Evolutionary conservation across 2,329 filamentous ascomycete genomes (phyloP).

Genomic region (Neocucurbitaria cava): DNA sequence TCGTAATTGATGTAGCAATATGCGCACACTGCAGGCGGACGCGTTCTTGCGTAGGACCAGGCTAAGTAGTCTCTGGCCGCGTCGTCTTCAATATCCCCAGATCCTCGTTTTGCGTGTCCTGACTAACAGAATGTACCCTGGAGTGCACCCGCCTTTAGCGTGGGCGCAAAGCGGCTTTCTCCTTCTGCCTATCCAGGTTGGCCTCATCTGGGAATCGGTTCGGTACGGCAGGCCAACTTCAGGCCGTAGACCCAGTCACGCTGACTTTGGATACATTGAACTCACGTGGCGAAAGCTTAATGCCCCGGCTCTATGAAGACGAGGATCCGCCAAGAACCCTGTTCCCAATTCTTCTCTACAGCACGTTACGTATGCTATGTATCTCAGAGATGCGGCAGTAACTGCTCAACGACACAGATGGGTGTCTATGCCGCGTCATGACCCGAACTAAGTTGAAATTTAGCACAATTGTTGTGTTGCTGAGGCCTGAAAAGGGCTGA

Average conservation of each 20-base stretch:
- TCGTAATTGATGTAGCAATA: slow-evolving; percentile 29
- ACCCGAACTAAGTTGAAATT: slow-evolving; percentile 11
- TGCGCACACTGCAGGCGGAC: slow-evolving; percentile 22
- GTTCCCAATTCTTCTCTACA: slow-evolving; percentile 15
- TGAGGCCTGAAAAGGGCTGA: slow-evolving; percentile 24
- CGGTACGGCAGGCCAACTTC: slow-evolving; percentile 8
- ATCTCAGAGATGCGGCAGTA: slow-evolving; percentile 23
- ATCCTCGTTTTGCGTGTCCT: slow-evolving; percentile 4
- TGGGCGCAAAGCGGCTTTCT: slow-evolving; percentile 4
- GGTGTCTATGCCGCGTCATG: slow-evolving; percentile 27
- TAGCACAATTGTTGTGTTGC: slow-evolving; percentile 1
- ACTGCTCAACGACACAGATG: slow-evolving; percentile 5
- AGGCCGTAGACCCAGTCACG: slow-evolving; percentile 11
- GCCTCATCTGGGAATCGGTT: slow-evolving; percentile 13
- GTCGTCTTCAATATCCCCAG: slow-evolving; percentile 33
- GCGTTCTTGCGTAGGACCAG: slow-evolving; percentile 31
- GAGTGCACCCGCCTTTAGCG: background rate
- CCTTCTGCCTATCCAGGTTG: slow-evolving; percentile 17
- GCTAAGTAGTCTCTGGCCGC: slow-evolving; percentile 23
- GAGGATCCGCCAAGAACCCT: slow-evolving; percentile 34
- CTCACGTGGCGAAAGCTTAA: slow-evolving; percentile 31
- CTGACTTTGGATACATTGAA: slow-evolving; percentile 22
- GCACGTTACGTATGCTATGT: slow-evolving; percentile 21
- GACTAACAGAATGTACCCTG: background rate
- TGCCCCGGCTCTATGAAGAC: slow-evolving; percentile 8